Percentiles rank a stretch among this genome's conserved stretches.
Evolutionary conservation across 2,329 filamentous ascomycete genomes (phyloP).

Genomic region (Trichoderma sp.): DNA sequence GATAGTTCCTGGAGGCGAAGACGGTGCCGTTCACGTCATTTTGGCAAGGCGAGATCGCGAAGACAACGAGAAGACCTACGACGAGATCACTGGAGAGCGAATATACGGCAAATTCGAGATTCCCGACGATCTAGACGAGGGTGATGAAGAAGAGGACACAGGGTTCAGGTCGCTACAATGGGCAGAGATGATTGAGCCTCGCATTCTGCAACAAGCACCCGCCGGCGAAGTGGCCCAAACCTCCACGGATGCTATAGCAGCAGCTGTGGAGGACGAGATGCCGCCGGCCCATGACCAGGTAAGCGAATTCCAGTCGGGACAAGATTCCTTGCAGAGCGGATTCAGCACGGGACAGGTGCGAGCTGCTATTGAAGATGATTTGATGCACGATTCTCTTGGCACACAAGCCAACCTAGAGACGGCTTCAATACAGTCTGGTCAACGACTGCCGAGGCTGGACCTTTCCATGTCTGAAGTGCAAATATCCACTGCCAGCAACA

Average conservation of each 20-base stretch:
- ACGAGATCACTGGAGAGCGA: conserved; percentile 68
- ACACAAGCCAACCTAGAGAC: conserved; percentile 27
- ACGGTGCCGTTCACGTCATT: conserved; percentile 56
- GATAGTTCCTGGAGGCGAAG: conserved; percentile 57
- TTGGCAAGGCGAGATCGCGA: conserved; percentile 70
- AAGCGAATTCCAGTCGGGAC: conserved; percentile 16
- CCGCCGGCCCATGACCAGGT: conserved; percentile 4
- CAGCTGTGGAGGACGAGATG: background rate
- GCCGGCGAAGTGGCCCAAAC: conserved; percentile 30
- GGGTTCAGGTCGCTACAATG: conserved; percentile 63
- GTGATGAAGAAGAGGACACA: conserved; percentile 59
- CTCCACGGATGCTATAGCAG: background rate
- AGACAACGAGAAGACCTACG: conserved; percentile 59
- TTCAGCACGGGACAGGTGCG: conserved; percentile 36
- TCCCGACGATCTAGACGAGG: conserved; percentile 62
- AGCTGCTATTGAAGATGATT: conserved; percentile 29
- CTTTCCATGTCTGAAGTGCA: conserved; percentile 27
- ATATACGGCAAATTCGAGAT: conserved; percentile 79
- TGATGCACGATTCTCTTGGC: conserved; percentile 23
- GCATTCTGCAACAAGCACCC: conserved; percentile 54
- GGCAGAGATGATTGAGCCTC: conserved; percentile 66
- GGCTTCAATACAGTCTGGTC: conserved; percentile 34
- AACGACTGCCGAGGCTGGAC: conserved; percentile 29
- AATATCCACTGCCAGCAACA: conserved; percentile 29
- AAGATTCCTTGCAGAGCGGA: conserved; percentile 27